Evolutionary conservation across 2,329 filamentous ascomycete species (phyloP).

Genomic region (Trichoderma guizhouense): DNA sequence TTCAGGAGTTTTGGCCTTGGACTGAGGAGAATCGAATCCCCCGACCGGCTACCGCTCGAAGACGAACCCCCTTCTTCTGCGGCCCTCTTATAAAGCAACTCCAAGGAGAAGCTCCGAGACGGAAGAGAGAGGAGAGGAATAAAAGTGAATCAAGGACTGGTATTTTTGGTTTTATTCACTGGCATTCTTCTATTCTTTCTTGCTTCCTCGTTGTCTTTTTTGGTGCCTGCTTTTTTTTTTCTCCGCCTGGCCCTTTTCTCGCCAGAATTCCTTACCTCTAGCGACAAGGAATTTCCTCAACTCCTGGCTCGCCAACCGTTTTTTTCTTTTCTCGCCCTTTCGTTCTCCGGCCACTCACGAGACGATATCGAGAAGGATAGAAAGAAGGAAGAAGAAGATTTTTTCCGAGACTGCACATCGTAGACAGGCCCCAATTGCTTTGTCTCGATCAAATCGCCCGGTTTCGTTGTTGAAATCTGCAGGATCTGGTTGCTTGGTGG

Average conservation of each 20-base stretch:
- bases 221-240: slow-evolving; percentile 17
- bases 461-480: background rate
- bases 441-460: slow-evolving; percentile 11
- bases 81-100: slow-evolving; percentile 26
- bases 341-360: slow-evolving; percentile 26
- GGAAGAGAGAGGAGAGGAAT: slow-evolving; percentile 22
- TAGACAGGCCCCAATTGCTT: slow-evolving; percentile 11
- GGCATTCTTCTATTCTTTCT: slow-evolving; percentile 11
- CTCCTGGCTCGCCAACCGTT: slow-evolving; percentile 28
- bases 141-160: slow-evolving; percentile 36
- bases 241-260: slow-evolving; percentile 17
- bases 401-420: slow-evolving; percentile 32
- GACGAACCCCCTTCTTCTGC: slow-evolving; percentile 22
- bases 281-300: slow-evolving; percentile 39
- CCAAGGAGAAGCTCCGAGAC: slow-evolving; percentile 28
- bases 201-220: slow-evolving; percentile 5
- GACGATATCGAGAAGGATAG: slow-evolving; percentile 25
- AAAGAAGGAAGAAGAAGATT: background rate
- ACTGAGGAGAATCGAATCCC: slow-evolving; percentile 33
- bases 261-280: slow-evolving; percentile 42
- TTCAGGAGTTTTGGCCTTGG: slow-evolving; percentile 30
- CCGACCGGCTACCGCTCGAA: slow-evolving; percentile 27
- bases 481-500: slow-evolving; percentile 5
- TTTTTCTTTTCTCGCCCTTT: slow-evolving; percentile 22
- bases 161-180: slow-evolving; percentile 30